Base-by-base conservation (phyloP, 768 basidiomycete genomes). In the Amanita polypyramis region DNA sequence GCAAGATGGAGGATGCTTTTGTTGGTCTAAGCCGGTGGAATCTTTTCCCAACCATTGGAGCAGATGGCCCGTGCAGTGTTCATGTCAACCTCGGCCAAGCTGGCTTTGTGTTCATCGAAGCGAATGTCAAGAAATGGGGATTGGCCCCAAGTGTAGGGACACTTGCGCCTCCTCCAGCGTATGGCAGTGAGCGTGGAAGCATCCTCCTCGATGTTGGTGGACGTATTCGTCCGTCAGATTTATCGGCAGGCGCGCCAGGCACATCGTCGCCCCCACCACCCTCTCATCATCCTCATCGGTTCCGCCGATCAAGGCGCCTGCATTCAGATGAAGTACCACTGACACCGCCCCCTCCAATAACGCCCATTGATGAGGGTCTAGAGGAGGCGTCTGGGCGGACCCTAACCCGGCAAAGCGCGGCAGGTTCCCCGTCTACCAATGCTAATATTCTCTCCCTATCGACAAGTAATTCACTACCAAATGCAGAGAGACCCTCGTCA, bases 101-200 rank as follows among this genome's bases (percentile, higher is more conserved):
- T 4, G 96, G 96, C 4, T 99, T 99, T 61, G 96, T 98, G 33
- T 98, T 96, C 57, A 97, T 99, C 58, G 96, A 99, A 67, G 96
- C 96, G 29, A 97, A 99, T 60, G 96, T 99, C 53, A 99, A 99
- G 76, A 98, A 97, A 63, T 99, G 96, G 96, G 96, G 96, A 14
- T 67, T 98, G 27, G 96, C 96, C 29, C 96, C 96, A 6, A 96
- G 93, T 62, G 85, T 94, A 11, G 96, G 96, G 40, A 98, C 96
- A 0, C 75, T 98, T 8, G 95, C 95, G 1, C 96, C 96, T 12
- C 96, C 96, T 23, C 96, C 96, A 4, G 94, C 96, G 0, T 98
- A 98, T 64, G 96, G 96, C 14, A 92, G 88, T 57, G 96, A 99
- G 63, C 77, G 93, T 9, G 96, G 95, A 6, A 95, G 91, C 60